Conservation (phyloP, 179 eudicot species). For the Nepenthes alata region DNA sequence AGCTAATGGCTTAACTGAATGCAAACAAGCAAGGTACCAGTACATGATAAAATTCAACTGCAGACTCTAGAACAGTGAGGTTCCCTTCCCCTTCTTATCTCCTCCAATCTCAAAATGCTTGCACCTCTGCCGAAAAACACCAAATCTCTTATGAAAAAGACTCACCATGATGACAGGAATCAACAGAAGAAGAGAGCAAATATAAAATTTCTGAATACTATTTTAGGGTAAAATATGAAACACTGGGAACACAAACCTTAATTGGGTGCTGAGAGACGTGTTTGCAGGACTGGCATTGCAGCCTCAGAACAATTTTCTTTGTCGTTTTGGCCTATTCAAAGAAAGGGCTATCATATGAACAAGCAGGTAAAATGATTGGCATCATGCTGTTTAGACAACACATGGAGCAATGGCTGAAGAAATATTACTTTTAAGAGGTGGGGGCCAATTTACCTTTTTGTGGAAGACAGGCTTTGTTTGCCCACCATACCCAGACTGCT, state of each 20-base stretch:
- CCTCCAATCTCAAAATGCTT: constrained; percentile 6
- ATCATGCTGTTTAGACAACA: too few relatives aligned
- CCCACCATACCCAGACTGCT: constrained; percentile 4
- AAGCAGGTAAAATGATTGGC: too few relatives aligned
- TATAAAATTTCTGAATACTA: too few relatives aligned
- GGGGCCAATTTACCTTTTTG: constrained; percentile 1
- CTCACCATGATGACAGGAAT: neutral
- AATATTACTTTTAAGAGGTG: too few relatives aligned
- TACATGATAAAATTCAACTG: too few relatives aligned
- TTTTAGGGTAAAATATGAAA: too few relatives aligned
- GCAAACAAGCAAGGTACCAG: too few relatives aligned
- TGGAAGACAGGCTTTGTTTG: constrained; percentile 3
- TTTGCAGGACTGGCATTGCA: neutral
- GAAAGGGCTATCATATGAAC: neutral
- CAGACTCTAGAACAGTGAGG: constrained; percentile 3
- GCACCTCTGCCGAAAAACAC: neutral
- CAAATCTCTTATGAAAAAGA: neutral
- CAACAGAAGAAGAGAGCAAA: neutral
- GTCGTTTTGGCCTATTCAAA: neutral
- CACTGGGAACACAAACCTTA: too few relatives aligned
- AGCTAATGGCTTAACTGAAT: too few relatives aligned
- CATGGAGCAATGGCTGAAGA: too few relatives aligned
- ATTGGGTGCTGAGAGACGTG: too few relatives aligned
- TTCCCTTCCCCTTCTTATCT: constrained; percentile 5
- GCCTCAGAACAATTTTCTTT: neutral